phyloP scores from a whole-genome alignment of 805 yeast species.

The Candida awuae region DNA sequence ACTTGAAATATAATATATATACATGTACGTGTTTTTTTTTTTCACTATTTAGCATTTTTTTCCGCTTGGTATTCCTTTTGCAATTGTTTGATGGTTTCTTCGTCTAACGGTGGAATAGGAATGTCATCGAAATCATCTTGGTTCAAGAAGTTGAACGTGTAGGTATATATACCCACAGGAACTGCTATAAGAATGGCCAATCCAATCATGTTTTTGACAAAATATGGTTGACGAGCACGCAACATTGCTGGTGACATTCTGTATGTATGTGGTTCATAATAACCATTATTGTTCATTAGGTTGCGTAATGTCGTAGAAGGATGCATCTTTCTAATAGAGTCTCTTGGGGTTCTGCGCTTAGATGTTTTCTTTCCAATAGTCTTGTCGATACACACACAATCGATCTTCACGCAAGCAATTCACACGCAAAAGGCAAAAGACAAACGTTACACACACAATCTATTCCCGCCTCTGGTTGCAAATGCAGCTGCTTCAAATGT shows the following conservation, averaged over 20 bases:
- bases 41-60: conserved; percentile 15
- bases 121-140: conserved; percentile 83
- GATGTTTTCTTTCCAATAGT: too few relatives aligned
- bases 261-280: conserved; percentile 39
- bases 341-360: too few relatives aligned
- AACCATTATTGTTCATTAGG: conserved; percentile 22
- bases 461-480: too few relatives aligned
- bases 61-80: conserved; percentile 60
- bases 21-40: neutral
- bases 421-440: too few relatives aligned
- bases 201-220: conserved; percentile 63
- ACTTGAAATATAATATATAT: neutral
- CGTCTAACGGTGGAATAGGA: conserved; percentile 88
- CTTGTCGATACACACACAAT: too few relatives aligned
- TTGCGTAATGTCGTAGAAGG: conserved; percentile 1
- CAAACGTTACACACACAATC: too few relatives aligned
- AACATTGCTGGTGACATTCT: conserved; percentile 89
- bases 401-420: too few relatives aligned
- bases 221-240: conserved; percentile 82
- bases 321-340: conserved; percentile 9
- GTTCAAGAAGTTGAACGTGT: conserved; percentile 59
- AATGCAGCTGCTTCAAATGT: too few relatives aligned
- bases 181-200: conserved; percentile 54
- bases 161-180: conserved; percentile 57
- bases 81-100: conserved; percentile 64